Evolutionary conservation across 495 filamentous ascomycete genomes (phyloP), one percentile per base, ranked within the genome.

Genomic region (Bombardia bombarda): DNA sequence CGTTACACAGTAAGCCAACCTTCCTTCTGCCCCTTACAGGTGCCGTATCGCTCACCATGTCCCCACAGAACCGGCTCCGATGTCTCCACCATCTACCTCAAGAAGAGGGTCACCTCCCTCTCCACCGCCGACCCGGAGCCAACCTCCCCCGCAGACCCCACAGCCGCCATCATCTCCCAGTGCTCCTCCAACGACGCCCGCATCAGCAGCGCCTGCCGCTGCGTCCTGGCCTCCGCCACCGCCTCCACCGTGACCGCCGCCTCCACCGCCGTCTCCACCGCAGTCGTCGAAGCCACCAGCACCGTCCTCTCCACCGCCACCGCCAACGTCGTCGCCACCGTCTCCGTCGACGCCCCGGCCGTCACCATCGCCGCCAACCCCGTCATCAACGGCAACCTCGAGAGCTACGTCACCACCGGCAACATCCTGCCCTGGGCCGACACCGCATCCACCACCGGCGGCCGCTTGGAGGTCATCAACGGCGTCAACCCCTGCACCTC

Each of bases 161-260:
- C 21, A 5, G 49, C 32, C 8, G 38, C 38, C 19, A 53, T 53
- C 25, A 18, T 46, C 22, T 46, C 46, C 16, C 10, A 40, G 25
- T 50, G 47, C 47, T 34, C 22, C 3, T 37, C 43, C 35, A 40
- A 35, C 35, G 33, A 37, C 8, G 32, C 14, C 10, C 40, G 43
- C 24, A 40, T 55, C 35, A 52, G 49, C 52, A 55, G 42, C 16
- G 52, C 52, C 33, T 55, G 52, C 49, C 44, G 45, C 43, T 55
- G 49, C 42, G 25, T 46, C 43, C 35, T 55, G 26, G 40, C 49
- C 2, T 35, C 43, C 19, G 33, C 50, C 24, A 45, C 51, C 2
- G 31, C 42, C 5, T 43, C 42, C 16, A 51, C 51, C 41, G 48
- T 55, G 32, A 51, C 35, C 30, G 43, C 43, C 14, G 32, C 32